These are phyloP conservation scores for Artemisia argyi DNA, from an alignment of 129 eudicot genomes.

Conservation along the genomic window DNA sequence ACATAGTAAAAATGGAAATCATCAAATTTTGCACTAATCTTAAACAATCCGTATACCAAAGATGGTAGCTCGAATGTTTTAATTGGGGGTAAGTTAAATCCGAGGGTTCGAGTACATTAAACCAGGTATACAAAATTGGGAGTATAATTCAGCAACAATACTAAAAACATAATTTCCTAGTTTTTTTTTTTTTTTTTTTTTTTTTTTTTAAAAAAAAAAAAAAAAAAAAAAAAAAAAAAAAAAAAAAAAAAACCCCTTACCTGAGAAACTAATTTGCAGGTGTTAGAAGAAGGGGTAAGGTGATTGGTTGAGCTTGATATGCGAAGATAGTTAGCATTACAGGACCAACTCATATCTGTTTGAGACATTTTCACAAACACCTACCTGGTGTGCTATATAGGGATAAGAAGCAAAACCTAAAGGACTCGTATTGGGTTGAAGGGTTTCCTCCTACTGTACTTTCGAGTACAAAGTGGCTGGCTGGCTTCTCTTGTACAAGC, in stretches of 20 bases:
- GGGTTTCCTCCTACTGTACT: background rate
- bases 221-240: no score
- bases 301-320: conserved; percentile 28
- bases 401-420: conserved; percentile 1
- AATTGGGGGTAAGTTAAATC: no score
- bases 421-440: background rate
- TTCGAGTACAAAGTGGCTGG: no score
- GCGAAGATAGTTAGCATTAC: conserved; percentile 38
- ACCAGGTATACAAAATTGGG: no score
- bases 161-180: background rate
- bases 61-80: no score
- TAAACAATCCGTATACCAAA: no score
- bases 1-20: no score
- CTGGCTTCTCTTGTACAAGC: background rate
- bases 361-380: conserved; percentile 40
- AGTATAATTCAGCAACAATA: background rate
- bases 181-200: no score
- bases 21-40: no score
- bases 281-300: conserved; percentile 13
- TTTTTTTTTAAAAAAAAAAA: no score
- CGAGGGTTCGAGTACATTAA: no score
- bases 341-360: conserved; percentile 60
- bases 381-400: conserved; percentile 17
- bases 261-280: conserved; percentile 33
- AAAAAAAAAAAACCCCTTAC: conserved; percentile 27